Conservation (phyloP, 306 rosid genomes). For the Quercus alba region DNA sequence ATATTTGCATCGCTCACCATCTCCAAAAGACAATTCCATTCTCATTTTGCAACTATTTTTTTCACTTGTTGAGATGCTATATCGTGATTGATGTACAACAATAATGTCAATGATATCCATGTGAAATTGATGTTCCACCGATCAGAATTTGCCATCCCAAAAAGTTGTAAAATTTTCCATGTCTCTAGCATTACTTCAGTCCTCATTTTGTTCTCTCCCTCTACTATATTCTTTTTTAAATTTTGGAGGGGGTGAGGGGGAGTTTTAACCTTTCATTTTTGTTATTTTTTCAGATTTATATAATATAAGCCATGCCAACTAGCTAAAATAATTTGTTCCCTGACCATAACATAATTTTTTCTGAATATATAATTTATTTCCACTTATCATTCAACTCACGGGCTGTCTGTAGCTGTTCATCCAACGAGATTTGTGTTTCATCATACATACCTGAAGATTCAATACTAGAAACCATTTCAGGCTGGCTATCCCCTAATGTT, state of each 20-base stretch:
- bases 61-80: too few relatives aligned
- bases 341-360: constrained; percentile 22
- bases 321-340: not conserved
- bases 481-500: constrained; percentile 40
- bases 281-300: not conserved
- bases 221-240: not conserved
- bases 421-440: constrained; percentile 45
- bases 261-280: not conserved
- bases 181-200: not conserved
- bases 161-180: too few relatives aligned
- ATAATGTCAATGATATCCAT: too few relatives aligned
- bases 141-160: not conserved
- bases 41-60: not conserved
- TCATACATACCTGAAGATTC: constrained; percentile 54
- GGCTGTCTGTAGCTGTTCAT: constrained; percentile 33
- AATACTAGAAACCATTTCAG: constrained; percentile 39
- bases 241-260: too few relatives aligned
- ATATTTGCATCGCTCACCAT: too few relatives aligned
- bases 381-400: constrained; percentile 36
- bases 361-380: constrained; percentile 31
- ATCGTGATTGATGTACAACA: too few relatives aligned
- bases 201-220: not conserved
- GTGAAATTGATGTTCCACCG: not conserved
- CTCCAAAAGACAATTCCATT: too few relatives aligned
- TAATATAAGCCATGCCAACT: not conserved